Evolutionary conservation across 441 rosid species (phyloP), one percentile per base, ranked within the genome.

Genomic region (Iberis amara): DNA sequence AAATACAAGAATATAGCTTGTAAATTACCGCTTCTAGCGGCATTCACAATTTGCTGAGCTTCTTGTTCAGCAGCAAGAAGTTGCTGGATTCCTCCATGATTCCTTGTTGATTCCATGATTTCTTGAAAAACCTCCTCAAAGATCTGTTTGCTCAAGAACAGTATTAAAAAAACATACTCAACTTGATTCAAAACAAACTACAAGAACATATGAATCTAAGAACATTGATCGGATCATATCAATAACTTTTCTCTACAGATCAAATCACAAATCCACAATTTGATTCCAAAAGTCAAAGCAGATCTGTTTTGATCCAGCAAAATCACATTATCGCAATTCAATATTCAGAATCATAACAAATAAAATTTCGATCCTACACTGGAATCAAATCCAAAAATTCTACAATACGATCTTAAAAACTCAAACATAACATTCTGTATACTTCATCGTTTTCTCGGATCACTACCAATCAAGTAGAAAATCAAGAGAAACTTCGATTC

Each of bases 11-110:
- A 53, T 0, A 39, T 18, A 55, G 14, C 9, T 10, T 41, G 38
- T 14, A 15, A 6, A 28, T 33, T 40, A 85, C 95, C 71, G 27
- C 47, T 76, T 68, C 86, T 69, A 37, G 95, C 83, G 48, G 77
- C 57, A 56, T 76, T 79, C 64, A 85, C 95, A 55, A 83, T 83
- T 49, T 73, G 85, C 57, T 83, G 94, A 68, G 97, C 86, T 57
- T 83, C 95, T 70, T 89, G 86, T 67, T 89, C 94, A 7, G 90
- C 86, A 67, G 85, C 85, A 33, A 86, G 82, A 69, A 89, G 57
- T 21, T 42, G 85, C 62, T 82, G 89, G 62, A 89, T 86, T 68
- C 97, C 95, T 51, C 73, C 73, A 64, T 78, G 95, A 39, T 82
- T 71, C 69, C 88, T 65, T 41, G 8, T 65, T 35, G 80, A 53